Conservation (phyloP, 108 stramenopile genomes). For the Asterionellopsis glacialis region DNA sequence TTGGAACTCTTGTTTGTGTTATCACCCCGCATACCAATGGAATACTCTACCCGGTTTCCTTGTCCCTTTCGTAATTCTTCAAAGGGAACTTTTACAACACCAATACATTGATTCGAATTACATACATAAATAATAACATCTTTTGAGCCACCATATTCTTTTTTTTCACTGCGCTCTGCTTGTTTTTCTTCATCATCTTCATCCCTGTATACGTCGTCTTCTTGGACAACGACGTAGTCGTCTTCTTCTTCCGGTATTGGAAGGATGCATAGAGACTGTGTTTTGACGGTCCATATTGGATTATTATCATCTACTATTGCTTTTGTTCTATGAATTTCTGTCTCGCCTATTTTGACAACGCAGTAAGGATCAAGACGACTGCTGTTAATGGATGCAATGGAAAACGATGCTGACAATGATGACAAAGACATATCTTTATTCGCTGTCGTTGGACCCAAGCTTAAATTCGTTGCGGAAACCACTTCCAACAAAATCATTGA, state of each 20-base stretch:
- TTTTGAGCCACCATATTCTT: too few species aligned
- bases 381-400: too few species aligned
- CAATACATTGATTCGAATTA: slow-evolving; percentile 6
- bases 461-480: too few species aligned
- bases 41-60: slow-evolving; percentile 18
- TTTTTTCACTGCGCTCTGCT: too few species aligned
- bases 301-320: slow-evolving; percentile 17
- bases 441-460: too few species aligned
- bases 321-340: slow-evolving; percentile 28
- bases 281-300: slow-evolving; percentile 39
- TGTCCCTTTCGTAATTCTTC: slow-evolving; percentile 10
- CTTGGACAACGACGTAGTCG: neutral
- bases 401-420: too few species aligned
- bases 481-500: too few species aligned
- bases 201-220: neutral
- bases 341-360: slow-evolving; percentile 14
- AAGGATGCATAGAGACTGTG: slow-evolving; percentile 27
- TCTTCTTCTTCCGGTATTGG: slow-evolving; percentile 14
- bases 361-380: slow-evolving; percentile 17
- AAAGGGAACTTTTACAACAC: slow-evolving; percentile 2
- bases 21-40: neutral
- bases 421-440: too few species aligned
- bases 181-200: neutral
- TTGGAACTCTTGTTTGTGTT: neutral
- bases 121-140: slow-evolving; percentile 23